Evolutionary conservation across 2,329 filamentous ascomycete genomes (phyloP), one percentile per base, ranked within the genome.

Genomic region (Trichoderma sp.): DNA sequence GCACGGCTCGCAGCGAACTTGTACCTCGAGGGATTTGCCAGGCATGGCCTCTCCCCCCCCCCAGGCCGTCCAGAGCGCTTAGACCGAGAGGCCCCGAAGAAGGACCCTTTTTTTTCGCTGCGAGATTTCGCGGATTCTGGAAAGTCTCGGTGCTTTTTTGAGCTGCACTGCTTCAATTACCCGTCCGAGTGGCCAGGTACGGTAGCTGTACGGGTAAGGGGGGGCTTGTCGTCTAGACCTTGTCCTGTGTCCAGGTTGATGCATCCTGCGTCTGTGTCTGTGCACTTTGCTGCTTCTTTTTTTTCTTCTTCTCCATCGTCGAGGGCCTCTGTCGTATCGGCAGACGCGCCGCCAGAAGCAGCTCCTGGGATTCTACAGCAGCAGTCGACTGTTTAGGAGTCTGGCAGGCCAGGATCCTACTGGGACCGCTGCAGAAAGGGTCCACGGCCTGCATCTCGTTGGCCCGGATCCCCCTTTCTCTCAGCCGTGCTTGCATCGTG

Each of bases 261-360:
- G 52, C 52, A 54, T 34, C 15, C n/a, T 34, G 29, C 34, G 42
- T 48, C 42, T 48, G 42, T 19, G 52, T 17, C 9, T 48, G 37
- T 60, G 27, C 37, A 9, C 25, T n/a, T 32, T 29, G 15, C 25
- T 17, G 48, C 35, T 39, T 12, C 19, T 57, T 65, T 15, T 57
- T 19, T 25, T 39, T 12, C 19, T 57, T 65, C 19, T 57, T 19
- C 60, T 27, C 52, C 12, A 17, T 25, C 37, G 35, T 54, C 25
- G 32, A 54, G 15, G 25, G 52, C 37, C 22, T 59, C 34, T 59
- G 25, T 42, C 60, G 48, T 64, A 64, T 42, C 48, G 60, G 60
- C 45, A 64, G 48, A 50, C 34, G 42, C 29, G 42, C 54, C 64
- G 64, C 25, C 42, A 52, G 53, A 59, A 67, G 54, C 63, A 58